These are phyloP conservation scores for Sordariomycetes sp. DNA, from an alignment of 2,329 filamentous ascomycete genomes.

Conservation along the genomic window DNA sequence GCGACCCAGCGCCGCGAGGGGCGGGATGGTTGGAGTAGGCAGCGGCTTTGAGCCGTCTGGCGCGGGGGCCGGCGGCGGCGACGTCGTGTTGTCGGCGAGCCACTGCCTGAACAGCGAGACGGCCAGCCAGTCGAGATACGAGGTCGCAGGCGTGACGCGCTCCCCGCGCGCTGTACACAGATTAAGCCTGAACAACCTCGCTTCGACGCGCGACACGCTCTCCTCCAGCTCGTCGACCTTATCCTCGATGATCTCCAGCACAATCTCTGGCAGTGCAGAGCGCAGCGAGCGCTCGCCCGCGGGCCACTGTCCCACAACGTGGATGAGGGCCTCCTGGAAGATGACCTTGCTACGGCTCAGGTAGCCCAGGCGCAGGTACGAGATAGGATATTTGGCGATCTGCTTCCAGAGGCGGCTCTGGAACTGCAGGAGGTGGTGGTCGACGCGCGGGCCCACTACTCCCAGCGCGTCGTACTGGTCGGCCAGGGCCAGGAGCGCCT, in stretches of 20 bases:
- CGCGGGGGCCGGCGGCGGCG: conserved; percentile 29
- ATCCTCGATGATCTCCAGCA: conserved; percentile 86
- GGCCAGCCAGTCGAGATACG: conserved; percentile 82
- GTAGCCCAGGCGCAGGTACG: conserved; percentile 82
- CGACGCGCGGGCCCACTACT: conserved; percentile 80
- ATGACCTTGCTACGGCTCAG: conserved; percentile 75
- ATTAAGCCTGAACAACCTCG: conserved; percentile 69
- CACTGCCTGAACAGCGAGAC: conserved; percentile 84
- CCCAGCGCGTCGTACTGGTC: conserved; percentile 88
- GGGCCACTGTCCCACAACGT: conserved; percentile 93
- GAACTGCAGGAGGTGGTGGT: conserved; percentile 89
- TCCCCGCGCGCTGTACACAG: conserved; percentile 73
- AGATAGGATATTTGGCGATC: conserved; percentile 90
- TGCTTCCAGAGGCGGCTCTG: conserved; percentile 88
- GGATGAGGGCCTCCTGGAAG: conserved; percentile 79
- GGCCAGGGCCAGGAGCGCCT: conserved; percentile 76
- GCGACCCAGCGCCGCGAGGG: conserved; percentile 52
- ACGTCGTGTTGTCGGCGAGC: conserved; percentile 82
- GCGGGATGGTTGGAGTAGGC: conserved; percentile 27
- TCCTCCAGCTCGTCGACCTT: conserved; percentile 90
- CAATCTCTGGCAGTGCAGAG: conserved; percentile 58
- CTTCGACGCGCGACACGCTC: conserved; percentile 67
- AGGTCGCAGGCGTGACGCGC: conserved; percentile 66
- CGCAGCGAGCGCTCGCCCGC: conserved; percentile 67
- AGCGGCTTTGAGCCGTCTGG: conserved; percentile 17